phyloP scores from a whole-genome alignment of 208 protist genomes.

The Tritrichomonas foetus region DNA sequence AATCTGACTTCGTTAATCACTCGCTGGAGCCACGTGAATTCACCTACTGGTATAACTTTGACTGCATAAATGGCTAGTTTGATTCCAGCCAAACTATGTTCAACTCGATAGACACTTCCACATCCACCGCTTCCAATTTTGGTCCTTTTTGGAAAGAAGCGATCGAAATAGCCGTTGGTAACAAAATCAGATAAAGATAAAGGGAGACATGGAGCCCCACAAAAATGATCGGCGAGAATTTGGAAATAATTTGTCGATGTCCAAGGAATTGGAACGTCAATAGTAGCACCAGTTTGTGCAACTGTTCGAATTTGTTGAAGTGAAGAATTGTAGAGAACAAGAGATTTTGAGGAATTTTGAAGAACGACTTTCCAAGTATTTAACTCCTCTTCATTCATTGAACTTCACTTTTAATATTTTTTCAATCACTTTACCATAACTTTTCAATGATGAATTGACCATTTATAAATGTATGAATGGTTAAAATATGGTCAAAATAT shows the following conservation, averaged over 20 bases:
- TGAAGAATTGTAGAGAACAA: not conserved
- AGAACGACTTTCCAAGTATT: too few relatives aligned
- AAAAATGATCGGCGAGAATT: not conserved
- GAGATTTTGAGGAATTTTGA: too few relatives aligned
- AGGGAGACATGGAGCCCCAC: too few relatives aligned
- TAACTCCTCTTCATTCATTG: too few relatives aligned
- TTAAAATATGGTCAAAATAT: too few relatives aligned
- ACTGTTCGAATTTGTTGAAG: not conserved
- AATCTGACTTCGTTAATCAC: slow-evolving; percentile 51
- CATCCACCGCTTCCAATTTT: slow-evolving; percentile 55
- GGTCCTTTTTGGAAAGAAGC: slow-evolving; percentile 48
- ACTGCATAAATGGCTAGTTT: slow-evolving; percentile 54
- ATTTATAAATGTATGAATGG: too few relatives aligned
- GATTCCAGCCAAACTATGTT: slow-evolving; percentile 51
- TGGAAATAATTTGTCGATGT: not conserved
- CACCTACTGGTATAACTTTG: slow-evolving; percentile 56
- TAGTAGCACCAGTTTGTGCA: not conserved
- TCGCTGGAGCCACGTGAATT: slow-evolving; percentile 41
- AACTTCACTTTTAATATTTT: too few relatives aligned
- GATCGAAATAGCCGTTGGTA: slow-evolving; percentile 53
- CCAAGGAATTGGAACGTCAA: not conserved
- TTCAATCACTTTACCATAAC: too few relatives aligned
- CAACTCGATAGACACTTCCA: slow-evolving; percentile 48
- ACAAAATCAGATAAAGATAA: slow-evolving; percentile 44
- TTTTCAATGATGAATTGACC: too few relatives aligned